Percentiles rank a stretch among this genome's conserved stretches.
phyloP scores from a whole-genome alignment of 2,329 filamentous ascomycete species.

The Colletotrichum musicola region DNA sequence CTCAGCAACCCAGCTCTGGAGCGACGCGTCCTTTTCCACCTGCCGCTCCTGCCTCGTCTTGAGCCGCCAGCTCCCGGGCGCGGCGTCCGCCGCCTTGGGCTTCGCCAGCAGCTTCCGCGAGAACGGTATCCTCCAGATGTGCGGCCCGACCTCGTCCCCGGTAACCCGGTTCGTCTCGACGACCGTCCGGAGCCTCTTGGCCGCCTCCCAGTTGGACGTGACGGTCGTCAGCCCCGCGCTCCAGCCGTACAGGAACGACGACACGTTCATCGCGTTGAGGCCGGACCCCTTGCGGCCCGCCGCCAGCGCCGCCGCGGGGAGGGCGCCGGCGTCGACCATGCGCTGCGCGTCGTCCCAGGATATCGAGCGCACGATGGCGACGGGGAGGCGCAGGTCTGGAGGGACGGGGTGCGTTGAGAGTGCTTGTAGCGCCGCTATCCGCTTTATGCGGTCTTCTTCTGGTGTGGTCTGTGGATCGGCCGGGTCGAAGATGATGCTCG shows the following conservation, averaged over 20 bases:
- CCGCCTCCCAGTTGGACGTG: slow-evolving; percentile 56
- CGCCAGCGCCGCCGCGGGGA: slow-evolving; percentile 51
- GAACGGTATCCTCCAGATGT: slow-evolving; percentile 39
- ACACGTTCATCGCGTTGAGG: slow-evolving; percentile 53
- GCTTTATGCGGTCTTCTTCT: slow-evolving; percentile 4
- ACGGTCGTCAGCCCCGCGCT: slow-evolving; percentile 49
- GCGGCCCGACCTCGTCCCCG: slow-evolving; percentile 30
- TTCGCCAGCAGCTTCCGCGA: slow-evolving; percentile 38
- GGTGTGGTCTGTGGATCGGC: slow-evolving; percentile 27
- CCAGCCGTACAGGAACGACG: slow-evolving; percentile 57
- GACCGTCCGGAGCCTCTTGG: slow-evolving; percentile 36
- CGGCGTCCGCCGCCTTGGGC: slow-evolving; percentile 8
- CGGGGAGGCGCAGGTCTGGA: slow-evolving; percentile 49
- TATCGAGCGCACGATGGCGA: slow-evolving; percentile 46
- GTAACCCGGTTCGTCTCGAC: slow-evolving; percentile 30
- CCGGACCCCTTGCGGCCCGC: slow-evolving; percentile 46
- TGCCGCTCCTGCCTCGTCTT: slow-evolving; percentile 35
- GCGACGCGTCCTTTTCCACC: slow-evolving; percentile 33
- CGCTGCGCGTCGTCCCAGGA: slow-evolving; percentile 44
- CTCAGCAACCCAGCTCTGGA: slow-evolving; percentile 34
- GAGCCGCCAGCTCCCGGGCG: neutral
- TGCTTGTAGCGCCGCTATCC: slow-evolving; percentile 46
- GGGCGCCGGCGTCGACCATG: slow-evolving; percentile 45
- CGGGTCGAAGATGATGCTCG: slow-evolving; percentile 46
- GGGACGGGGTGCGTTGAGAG: slow-evolving; percentile 51